A percentile compares a stretch with the other conserved stretches of the same genome.
Conservation (phyloP, 148 eudicot species). For the Fagopyrum tataricum region DNA sequence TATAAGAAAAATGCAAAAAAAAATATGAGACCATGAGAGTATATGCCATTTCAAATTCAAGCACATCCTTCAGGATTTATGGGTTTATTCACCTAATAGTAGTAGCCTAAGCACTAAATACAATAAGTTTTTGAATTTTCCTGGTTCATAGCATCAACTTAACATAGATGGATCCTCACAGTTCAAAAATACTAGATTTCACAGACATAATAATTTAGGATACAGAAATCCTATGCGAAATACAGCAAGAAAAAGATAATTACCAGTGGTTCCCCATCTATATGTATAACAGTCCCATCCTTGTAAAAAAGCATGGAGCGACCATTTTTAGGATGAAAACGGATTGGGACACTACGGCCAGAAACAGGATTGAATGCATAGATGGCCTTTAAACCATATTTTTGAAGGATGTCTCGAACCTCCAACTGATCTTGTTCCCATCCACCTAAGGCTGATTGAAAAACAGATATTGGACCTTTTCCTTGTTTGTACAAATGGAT, state of each 20-base stretch:
- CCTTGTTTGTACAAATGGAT: slow-evolving; percentile 51
- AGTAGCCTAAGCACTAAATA: too few relatives aligned
- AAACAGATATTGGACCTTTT: slow-evolving; percentile 64
- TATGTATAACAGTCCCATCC: slow-evolving; percentile 49
- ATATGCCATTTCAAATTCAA: too few relatives aligned
- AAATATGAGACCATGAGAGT: too few relatives aligned
- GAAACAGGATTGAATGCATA: slow-evolving; percentile 56
- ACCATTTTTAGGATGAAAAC: slow-evolving; percentile 70
- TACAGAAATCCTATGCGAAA: too few relatives aligned
- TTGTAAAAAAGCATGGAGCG: slow-evolving; percentile 63
- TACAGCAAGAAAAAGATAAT: background rate
- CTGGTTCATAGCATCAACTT: background rate
- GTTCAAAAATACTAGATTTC: background rate
- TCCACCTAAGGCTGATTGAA: slow-evolving; percentile 59
- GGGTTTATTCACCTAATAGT: background rate
- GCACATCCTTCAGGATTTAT: background rate
- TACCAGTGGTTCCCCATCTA: slow-evolving; percentile 97
- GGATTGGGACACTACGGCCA: slow-evolving; percentile 71
- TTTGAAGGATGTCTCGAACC: slow-evolving; percentile 54
- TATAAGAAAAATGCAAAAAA: background rate
- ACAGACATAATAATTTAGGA: too few relatives aligned
- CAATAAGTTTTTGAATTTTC: background rate
- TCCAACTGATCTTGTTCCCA: slow-evolving; percentile 93
- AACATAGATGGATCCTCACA: background rate
- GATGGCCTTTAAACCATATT: slow-evolving; percentile 64